Percentiles rank a stretch among this genome's conserved stretches.
phyloP scores from a whole-genome alignment of 2,329 filamentous ascomycete species.

The Leptographium galeiforme region DNA sequence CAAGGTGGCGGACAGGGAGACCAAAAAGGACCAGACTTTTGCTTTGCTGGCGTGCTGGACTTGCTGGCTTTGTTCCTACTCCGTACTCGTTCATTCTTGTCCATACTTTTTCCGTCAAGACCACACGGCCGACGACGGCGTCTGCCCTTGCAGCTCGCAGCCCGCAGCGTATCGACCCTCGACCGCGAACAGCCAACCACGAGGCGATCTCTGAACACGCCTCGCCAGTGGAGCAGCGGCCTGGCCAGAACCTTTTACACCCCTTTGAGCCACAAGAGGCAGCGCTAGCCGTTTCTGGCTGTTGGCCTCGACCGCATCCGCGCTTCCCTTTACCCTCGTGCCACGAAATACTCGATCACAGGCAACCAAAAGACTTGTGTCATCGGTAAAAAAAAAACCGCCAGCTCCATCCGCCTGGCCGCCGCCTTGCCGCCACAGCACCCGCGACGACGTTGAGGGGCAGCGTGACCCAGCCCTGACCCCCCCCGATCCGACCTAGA shows the following conservation, averaged over 20 bases:
- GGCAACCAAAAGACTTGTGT: neutral
- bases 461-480: neutral
- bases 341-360: conserved; percentile 8
- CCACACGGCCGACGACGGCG: too few relatives aligned
- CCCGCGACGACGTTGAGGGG: too few relatives aligned
- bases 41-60: too few relatives aligned
- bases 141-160: too few relatives aligned
- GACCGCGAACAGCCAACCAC: conserved; percentile 10
- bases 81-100: too few relatives aligned
- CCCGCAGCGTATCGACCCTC: neutral
- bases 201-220: conserved; percentile 9
- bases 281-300: conserved; percentile 2
- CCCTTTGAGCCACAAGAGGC: neutral
- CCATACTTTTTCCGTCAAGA: too few relatives aligned
- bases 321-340: conserved; percentile 6
- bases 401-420: neutral
- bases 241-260: neutral
- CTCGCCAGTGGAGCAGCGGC: conserved; percentile 4
- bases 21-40: too few relatives aligned
- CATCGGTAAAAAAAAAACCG: too few relatives aligned
- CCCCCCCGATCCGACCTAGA: neutral
- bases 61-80: too few relatives aligned
- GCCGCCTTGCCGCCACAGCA: too few relatives aligned
- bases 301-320: neutral
- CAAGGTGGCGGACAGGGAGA: too few relatives aligned